Percentiles rank a stretch among this genome's conserved stretches.
phyloP scores from a whole-genome alignment of 2,329 filamentous ascomycete genomes.

The Penicillium paneum region DNA sequence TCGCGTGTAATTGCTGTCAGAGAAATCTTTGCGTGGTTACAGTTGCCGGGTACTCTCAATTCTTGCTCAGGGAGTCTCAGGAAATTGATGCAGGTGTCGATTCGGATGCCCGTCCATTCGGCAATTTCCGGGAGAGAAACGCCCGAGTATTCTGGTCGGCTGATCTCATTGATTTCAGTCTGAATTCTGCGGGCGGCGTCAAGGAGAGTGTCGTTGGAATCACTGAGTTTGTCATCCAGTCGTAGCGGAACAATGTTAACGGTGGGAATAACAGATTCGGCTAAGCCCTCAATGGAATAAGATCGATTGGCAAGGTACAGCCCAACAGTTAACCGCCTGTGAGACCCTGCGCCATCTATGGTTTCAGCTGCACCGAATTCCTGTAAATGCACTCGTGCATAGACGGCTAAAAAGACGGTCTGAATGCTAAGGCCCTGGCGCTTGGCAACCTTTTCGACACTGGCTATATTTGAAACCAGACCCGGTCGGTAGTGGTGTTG shows the following conservation, averaged over 20 bases:
- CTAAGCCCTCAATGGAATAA: conserved; percentile 49
- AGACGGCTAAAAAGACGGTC: conserved; percentile 70
- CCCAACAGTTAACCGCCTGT: conserved; percentile 60
- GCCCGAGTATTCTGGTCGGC: conserved; percentile 52
- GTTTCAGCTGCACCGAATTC: conserved; percentile 13
- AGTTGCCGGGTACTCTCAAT: conserved; percentile 2
- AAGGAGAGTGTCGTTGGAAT: conserved; percentile 37
- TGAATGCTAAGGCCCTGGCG: conserved; percentile 64
- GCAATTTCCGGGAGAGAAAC: conserved; percentile 68
- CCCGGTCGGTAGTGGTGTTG: conserved; percentile 47
- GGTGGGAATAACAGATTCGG: conserved; percentile 62
- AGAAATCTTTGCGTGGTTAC: not conserved
- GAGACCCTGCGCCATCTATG: conserved; percentile 4
- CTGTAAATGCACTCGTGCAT: conserved; percentile 53
- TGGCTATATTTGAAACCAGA: conserved; percentile 43
- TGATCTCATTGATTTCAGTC: conserved; percentile 62
- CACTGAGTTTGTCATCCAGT: conserved; percentile 41
- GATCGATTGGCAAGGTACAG: conserved; percentile 79
- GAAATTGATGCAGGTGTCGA: conserved; percentile 81
- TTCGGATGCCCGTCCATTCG: conserved; percentile 67
- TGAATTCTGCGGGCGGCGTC: conserved; percentile 63
- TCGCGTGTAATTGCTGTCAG: conserved; percentile 13
- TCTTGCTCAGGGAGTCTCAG: conserved; percentile 53
- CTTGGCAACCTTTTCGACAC: conserved; percentile 46
- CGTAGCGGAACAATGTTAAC: conserved; percentile 74